Conservation (phyloP, 805 yeast species). For the Saccharomycopsis guyanensis region DNA sequence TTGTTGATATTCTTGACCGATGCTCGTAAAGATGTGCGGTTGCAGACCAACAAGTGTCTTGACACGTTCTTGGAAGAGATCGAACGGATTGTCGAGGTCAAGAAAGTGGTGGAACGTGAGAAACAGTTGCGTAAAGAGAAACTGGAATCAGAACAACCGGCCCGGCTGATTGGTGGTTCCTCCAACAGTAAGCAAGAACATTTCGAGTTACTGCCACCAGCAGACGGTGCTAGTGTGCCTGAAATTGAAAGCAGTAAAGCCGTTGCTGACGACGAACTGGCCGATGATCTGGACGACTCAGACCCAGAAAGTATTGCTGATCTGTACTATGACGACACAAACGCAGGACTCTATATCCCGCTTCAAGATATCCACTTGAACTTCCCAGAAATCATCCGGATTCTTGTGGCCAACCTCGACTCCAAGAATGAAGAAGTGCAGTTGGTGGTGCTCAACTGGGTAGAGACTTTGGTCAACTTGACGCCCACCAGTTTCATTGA, state of each 20-base stretch:
- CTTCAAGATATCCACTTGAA: slow-evolving; percentile 82
- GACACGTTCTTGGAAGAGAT: slow-evolving; percentile 75
- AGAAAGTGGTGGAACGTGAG: slow-evolving; percentile 38
- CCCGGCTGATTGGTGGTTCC: too few relatives aligned
- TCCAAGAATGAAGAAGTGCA: slow-evolving; percentile 67
- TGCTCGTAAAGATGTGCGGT: slow-evolving; percentile 78
- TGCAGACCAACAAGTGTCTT: slow-evolving; percentile 72
- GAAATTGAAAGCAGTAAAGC: background rate
- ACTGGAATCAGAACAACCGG: too few relatives aligned
- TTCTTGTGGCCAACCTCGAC: slow-evolving; percentile 73
- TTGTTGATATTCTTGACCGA: slow-evolving; percentile 73
- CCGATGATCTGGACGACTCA: slow-evolving; percentile 22
- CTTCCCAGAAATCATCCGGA: slow-evolving; percentile 71
- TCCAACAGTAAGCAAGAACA: slow-evolving; percentile 20
- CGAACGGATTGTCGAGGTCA: slow-evolving; percentile 64
- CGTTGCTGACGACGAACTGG: slow-evolving; percentile 4
- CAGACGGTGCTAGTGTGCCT: background rate
- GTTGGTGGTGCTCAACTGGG: slow-evolving; percentile 74
- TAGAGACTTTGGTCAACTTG: slow-evolving; percentile 60
- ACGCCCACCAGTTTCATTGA: slow-evolving; percentile 71
- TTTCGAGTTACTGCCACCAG: background rate
- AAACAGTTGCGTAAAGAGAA: slow-evolving; percentile 22
- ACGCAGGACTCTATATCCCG: slow-evolving; percentile 54
- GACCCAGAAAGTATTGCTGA: slow-evolving; percentile 23
- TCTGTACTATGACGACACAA: slow-evolving; percentile 26